These are phyloP conservation scores for Diaporthe helianthi DNA, from an alignment of 2,329 filamentous ascomycete genomes.

Conservation along the genomic window DNA sequence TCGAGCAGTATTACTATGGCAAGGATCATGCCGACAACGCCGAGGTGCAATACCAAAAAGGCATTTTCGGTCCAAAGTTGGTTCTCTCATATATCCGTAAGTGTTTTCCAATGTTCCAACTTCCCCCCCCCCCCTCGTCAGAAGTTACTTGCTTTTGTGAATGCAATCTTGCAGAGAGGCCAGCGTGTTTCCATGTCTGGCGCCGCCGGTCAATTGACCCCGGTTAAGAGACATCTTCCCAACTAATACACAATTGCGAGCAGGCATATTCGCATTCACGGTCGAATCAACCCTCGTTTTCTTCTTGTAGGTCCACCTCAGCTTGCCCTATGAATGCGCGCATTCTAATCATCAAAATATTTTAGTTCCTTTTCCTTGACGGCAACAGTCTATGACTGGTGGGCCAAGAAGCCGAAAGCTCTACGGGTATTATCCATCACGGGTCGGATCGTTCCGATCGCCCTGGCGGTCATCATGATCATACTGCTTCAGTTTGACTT, in stretches of 20 bases:
- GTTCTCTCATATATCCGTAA: constrained; percentile 28
- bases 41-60: constrained; percentile 32
- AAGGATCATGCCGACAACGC: constrained; percentile 22
- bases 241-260: not conserved
- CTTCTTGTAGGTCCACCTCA: constrained; percentile 22
- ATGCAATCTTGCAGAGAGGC: too few species aligned
- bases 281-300: constrained; percentile 31
- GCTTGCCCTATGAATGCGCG: not conserved
- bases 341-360: not conserved
- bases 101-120: not conserved
- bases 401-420: constrained; percentile 20
- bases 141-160: not conserved
- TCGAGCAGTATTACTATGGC: constrained; percentile 27
- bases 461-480: constrained; percentile 17
- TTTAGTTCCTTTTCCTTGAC: constrained; percentile 28
- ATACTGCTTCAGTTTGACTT: constrained; percentile 29
- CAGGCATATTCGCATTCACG: constrained; percentile 26
- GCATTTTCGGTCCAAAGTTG: constrained; percentile 31
- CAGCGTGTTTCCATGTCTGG: too few species aligned
- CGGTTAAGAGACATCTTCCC: not conserved
- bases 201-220: not conserved
- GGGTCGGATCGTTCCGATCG: constrained; percentile 23
- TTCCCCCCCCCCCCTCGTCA: not conserved
- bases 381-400: constrained; percentile 32
- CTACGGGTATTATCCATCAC: constrained; percentile 17